Conservation (phyloP, 1,284 basidiomycete species). For the Malassezia caprae region DNA sequence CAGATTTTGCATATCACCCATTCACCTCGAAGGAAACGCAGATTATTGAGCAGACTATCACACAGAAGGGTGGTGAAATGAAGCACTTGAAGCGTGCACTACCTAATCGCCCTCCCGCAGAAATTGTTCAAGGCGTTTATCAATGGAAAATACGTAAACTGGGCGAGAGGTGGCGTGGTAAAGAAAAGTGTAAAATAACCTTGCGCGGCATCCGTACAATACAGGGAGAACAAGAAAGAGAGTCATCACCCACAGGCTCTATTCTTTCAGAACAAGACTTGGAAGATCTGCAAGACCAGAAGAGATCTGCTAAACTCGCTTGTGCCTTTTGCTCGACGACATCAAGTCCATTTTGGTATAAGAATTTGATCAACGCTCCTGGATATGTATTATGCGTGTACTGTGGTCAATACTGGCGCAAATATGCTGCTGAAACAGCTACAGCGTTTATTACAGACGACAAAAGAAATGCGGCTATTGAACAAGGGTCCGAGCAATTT, state of each 20-base stretch:
- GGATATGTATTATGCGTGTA: conserved; percentile 37
- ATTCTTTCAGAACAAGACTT: background rate
- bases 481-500: conserved; percentile 37
- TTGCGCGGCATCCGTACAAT: background rate
- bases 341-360: conserved; percentile 39
- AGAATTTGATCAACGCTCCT: conserved; percentile 27
- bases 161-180: conserved; percentile 4
- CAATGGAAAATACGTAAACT: conserved; percentile 66
- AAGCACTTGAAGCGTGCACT: conserved; percentile 66
- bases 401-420: conserved; percentile 46
- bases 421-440: conserved; percentile 42
- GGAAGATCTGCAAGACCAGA: background rate
- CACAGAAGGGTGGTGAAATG: conserved; percentile 64
- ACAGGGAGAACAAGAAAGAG: background rate
- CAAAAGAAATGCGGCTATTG: conserved; percentile 30
- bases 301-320: background rate
- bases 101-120: conserved; percentile 59
- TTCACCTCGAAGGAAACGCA: conserved; percentile 64
- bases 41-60: conserved; percentile 66
- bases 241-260: conserved; percentile 8
- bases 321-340: conserved; percentile 41
- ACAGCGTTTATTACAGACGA: conserved; percentile 16
- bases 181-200: background rate
- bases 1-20: conserved; percentile 47
- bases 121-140: conserved; percentile 72